These are phyloP conservation scores for Ilex paraguariensis DNA, from an alignment of 305 asterid genomes.

Conservation along the genomic window DNA sequence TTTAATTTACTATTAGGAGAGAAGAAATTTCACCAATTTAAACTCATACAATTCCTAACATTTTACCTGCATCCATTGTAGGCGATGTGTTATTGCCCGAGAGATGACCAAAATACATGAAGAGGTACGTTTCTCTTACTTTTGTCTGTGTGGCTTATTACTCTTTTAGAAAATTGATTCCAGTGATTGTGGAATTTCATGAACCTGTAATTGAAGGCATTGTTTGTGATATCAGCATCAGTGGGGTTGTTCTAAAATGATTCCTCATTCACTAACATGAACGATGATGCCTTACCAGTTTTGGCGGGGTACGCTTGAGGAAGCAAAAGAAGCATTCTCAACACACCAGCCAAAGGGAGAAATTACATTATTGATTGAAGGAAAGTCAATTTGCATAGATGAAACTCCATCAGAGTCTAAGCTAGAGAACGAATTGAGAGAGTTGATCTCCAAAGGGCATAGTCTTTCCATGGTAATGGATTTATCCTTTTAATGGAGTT, in stretches of 20 bases:
- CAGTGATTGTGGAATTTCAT: too few species aligned
- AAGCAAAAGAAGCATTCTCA: constrained; percentile 66
- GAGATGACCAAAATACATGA: constrained; percentile 91
- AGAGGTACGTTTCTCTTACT: constrained; percentile 36
- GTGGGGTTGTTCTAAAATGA: too few species aligned
- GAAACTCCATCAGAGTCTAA: constrained; percentile 62
- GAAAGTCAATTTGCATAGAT: constrained; percentile 34
- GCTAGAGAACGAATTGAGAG: constrained; percentile 65
- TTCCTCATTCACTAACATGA: too few species aligned
- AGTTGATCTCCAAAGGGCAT: constrained; percentile 65
- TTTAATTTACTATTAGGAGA: too few species aligned
- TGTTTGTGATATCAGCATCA: too few species aligned
- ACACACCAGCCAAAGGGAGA: constrained; percentile 79
- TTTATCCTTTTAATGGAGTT: constrained; percentile 4
- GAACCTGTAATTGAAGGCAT: too few species aligned
- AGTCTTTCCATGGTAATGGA: constrained; percentile 70
- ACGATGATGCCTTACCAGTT: constrained; percentile 38
- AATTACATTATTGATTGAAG: constrained; percentile 79
- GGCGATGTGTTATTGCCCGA: constrained; percentile 89
- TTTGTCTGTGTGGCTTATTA: too few species aligned
- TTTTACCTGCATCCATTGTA: constrained; percentile 20
- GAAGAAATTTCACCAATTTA: too few species aligned
- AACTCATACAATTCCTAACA: constrained; percentile 4
- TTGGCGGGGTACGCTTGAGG: constrained; percentile 74
- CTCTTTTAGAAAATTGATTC: too few species aligned